Evolutionary conservation across 768 basidiomycete species (phyloP).

Genomic region (Lactarius evosmus): DNA sequence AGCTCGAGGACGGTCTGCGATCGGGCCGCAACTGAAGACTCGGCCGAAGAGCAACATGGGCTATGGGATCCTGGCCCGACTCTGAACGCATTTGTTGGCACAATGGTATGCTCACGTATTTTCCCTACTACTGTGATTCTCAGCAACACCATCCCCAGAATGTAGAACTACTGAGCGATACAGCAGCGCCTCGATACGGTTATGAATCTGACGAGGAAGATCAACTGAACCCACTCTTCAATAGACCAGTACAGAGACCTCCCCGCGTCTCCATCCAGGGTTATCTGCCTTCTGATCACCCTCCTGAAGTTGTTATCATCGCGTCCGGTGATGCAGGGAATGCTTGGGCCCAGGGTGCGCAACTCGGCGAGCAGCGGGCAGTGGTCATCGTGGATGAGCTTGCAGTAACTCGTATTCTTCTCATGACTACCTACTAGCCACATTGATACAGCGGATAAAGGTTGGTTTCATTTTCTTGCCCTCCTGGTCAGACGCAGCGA

Average conservation of each 20-base stretch:
- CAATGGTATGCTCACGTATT: conserved; percentile 5
- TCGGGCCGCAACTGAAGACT: too few relatives aligned
- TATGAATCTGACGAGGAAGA: conserved; percentile 34
- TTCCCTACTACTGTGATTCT: not conserved
- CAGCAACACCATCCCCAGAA: conserved; percentile 13
- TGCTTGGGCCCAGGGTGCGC: conserved; percentile 27
- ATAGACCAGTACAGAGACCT: not conserved
- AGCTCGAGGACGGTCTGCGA: too few relatives aligned
- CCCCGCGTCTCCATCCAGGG: conserved; percentile 8
- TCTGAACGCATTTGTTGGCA: not conserved
- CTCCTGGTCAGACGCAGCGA: conserved; percentile 25
- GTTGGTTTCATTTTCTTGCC: conserved; percentile 28
- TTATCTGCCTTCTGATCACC: not conserved
- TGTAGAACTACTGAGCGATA: conserved; percentile 29
- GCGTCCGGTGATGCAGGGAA: conserved; percentile 29
- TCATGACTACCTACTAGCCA: not conserved
- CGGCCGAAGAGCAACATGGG: not conserved
- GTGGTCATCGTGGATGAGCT: conserved; percentile 16
- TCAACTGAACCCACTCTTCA: conserved; percentile 29
- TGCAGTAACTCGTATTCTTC: conserved; percentile 14
- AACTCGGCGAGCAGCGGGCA: conserved; percentile 29
- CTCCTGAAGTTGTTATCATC: conserved; percentile 18
- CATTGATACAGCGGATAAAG: conserved; percentile 14
- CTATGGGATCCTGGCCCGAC: not conserved
- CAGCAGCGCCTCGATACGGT: conserved; percentile 31